phyloP scores from a whole-genome alignment of 352 stramenopile genomes.

The Phytophthora uliginosa region DNA sequence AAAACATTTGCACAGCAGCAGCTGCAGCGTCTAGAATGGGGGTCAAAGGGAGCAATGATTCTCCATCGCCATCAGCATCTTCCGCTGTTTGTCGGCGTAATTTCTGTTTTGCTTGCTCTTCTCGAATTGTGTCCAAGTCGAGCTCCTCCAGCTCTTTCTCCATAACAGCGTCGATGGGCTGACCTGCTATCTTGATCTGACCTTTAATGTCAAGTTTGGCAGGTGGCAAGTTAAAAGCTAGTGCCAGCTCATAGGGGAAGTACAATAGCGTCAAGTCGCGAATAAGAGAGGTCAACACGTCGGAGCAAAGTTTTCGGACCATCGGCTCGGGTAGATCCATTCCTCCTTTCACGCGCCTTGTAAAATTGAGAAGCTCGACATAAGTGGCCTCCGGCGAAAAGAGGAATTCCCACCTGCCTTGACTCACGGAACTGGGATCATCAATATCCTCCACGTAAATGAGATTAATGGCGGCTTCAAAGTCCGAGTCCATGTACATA shows the following conservation, averaged over 20 bases:
- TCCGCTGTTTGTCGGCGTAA: conserved; percentile 13
- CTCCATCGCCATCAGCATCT: conserved; percentile 1
- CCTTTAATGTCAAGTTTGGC: conserved; percentile 71
- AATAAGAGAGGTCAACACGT: conserved; percentile 73
- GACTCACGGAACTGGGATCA: conserved; percentile 38
- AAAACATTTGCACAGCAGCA: conserved; percentile 52
- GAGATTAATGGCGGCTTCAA: conserved; percentile 62
- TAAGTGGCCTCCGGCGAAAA: conserved; percentile 60
- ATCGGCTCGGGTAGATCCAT: conserved; percentile 77
- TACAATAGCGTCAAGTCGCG: conserved; percentile 71
- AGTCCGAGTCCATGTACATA: conserved; percentile 83
- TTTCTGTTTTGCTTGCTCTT: conserved; percentile 30
- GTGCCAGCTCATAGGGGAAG: conserved; percentile 71
- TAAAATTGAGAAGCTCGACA: conserved; percentile 80
- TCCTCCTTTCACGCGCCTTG: conserved; percentile 67
- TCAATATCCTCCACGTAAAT: conserved; percentile 75
- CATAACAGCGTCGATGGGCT: conserved; percentile 71
- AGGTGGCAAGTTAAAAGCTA: conserved; percentile 64
- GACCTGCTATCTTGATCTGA: conserved; percentile 58
- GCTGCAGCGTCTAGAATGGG: conserved; percentile 42
- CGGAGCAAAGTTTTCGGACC: conserved; percentile 74
- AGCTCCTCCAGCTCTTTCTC: conserved; percentile 50
- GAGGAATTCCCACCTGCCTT: conserved; percentile 75
- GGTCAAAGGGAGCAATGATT: conserved; percentile 9
- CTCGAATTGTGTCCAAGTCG: conserved; percentile 26